A percentile compares a stretch with the other conserved stretches of the same genome.
Conservation (phyloP, 2,329 filamentous ascomycete species). For the Pseudodiploospora longispora region DNA sequence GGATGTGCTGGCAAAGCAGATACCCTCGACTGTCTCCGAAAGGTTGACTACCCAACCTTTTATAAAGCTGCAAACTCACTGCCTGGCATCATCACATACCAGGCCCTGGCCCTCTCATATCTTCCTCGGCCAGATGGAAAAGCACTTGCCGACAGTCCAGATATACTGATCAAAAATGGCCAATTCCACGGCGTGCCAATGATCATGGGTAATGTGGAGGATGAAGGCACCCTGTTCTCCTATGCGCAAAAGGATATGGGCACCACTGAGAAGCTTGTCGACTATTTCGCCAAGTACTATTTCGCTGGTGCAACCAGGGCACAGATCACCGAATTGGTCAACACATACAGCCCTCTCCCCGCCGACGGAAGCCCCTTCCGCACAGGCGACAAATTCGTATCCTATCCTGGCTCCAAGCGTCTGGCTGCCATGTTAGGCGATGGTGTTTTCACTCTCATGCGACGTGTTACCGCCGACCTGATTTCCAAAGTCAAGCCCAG, state of each 20-base stretch:
- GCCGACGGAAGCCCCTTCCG: constrained; percentile 51
- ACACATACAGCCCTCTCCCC: constrained; percentile 42
- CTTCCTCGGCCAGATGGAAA: constrained; percentile 53
- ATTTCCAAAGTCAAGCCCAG: not conserved
- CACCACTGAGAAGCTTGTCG: constrained; percentile 41
- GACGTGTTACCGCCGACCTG: constrained; percentile 2
- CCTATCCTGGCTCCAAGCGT: constrained; percentile 58
- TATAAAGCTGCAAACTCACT: constrained; percentile 53
- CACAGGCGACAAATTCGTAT: constrained; percentile 48
- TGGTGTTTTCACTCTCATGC: constrained; percentile 2
- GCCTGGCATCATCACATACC: constrained; percentile 47
- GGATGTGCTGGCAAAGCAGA: constrained; percentile 52
- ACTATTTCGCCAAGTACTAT: constrained; percentile 44
- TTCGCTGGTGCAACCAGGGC: constrained; percentile 32
- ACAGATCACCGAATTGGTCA: constrained; percentile 41
- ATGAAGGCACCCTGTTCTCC: constrained; percentile 58
- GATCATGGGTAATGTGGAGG: constrained; percentile 57
- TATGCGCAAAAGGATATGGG: constrained; percentile 51
- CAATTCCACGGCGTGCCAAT: constrained; percentile 51
- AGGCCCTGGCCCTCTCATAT: constrained; percentile 51
- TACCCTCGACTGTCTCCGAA: constrained; percentile 58
- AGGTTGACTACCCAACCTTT: constrained; percentile 48
- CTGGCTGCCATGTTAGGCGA: constrained; percentile 36
- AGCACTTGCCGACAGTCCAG: constrained; percentile 44
- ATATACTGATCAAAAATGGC: constrained; percentile 36